Evolutionary conservation across 2,329 filamentous ascomycete genomes (phyloP), one percentile per base, ranked within the genome.

Genomic region (Colletotrichum sansevieriae): DNA sequence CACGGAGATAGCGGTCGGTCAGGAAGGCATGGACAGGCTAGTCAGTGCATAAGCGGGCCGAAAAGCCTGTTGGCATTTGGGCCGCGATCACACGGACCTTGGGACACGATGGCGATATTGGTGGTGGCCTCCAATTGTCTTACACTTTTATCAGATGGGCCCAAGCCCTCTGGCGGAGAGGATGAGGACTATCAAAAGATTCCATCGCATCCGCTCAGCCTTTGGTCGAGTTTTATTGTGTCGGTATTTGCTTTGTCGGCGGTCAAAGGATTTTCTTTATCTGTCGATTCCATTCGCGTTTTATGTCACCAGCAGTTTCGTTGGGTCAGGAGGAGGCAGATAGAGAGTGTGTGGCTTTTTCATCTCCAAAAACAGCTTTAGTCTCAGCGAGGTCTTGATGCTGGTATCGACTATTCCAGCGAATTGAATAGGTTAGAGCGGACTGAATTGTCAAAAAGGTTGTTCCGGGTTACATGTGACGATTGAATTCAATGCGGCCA

Each of bases 341-440:
- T 46, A 55, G 52, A 68, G 59, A 58, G 58, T 54, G 67, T 47
- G 66, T 49, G 51, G 57, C 68, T 69, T 57, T 63, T 35, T 22
- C 25, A 13, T 41, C 49, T 18, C 49, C 29, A 68, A 65, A 54
- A 70, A n/a, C 33, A 63, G 20, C n/a, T 62, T 65, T 54, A 63
- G 67, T 63, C 39, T 67, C 58, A 58, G 57, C 58, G 67, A 70
- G 64, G 57, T 63, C 63, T 70, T 41, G 67, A 62, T 58, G 67
- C 47, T 70, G 64, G 64, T 63, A 59, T 63, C 63, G 63, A 44
- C 63, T 64, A 54, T 41, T 63, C 43, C 64, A 68, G 67, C 67
- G 64, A 70, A 68, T 70, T 70, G 67, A 70, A 70, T 63, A 68
- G 33, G 55, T 68, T 43, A 70, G 57, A 67, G 63, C 52, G 46